Base-by-base conservation (phyloP, 2,329 filamentous ascomycete species). In the Diaporthe australafricana region DNA sequence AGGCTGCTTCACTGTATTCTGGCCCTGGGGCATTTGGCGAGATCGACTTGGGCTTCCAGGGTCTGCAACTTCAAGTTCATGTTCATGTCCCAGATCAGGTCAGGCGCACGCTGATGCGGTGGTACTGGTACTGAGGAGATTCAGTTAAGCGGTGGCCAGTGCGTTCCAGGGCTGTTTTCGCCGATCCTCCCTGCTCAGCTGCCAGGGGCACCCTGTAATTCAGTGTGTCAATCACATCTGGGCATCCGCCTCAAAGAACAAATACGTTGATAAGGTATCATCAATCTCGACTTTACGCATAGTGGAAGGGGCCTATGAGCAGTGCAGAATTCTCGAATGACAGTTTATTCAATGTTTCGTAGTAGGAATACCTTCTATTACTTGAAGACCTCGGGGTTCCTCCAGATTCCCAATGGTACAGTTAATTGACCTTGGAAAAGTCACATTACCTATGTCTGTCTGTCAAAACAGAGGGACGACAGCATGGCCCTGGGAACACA, bases 131-230 rank as follows among this genome's bases (percentile, higher is more conserved):
- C 5, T n/a, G 30, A 32, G 22, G 16, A 5, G 32, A n/a, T 45
- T 38, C 16, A 57, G 38, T 70, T 70, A 72, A 70, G 70, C 65
- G 52, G 66, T 70, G 70, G 70, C 57, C 70, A 57, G 70, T 72
- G 70, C 70, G 47, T 50, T 35, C 50, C 48, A 35, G 62, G 45
- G 47, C 35, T 45, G 40, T 6, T 25, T 17, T 50, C 14, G 5
- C 27, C 11, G 8, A 47, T 27, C 25, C 42, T 27, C 25, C 35
- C 42, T 55, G 27, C 9, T 3, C 6, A 25, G 14, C 11, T 16
- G 50, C 25, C 65, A 56, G 38, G 50, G 50, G 22, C 25, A 20
- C 65, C 38, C 50, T 68, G 50, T 22, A 25, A 7, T 20, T 5
- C 45, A 35, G 45, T 11, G 42, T 65, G n/a, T 2, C 60, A 50